Percentiles rank a stretch among this genome's conserved stretches.
Conservation (phyloP, 768 basidiomycete genomes). For the Infundibulicybe gibba region DNA sequence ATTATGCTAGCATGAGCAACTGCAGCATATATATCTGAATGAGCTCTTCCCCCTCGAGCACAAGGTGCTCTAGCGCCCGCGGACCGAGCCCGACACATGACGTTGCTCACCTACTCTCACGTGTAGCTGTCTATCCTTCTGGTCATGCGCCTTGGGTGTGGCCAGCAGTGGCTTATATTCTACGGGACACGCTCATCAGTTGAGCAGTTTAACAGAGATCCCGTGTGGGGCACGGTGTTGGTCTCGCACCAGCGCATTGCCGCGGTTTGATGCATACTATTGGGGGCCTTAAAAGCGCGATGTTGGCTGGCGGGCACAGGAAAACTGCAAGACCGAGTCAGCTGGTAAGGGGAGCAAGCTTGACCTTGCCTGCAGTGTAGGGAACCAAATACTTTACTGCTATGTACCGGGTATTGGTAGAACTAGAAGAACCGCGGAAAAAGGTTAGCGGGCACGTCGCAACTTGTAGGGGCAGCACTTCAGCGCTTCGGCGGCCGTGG, state of each 20-base stretch:
- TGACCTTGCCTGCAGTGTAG: too few relatives aligned
- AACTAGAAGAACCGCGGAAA: too few relatives aligned
- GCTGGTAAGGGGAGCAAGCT: too few relatives aligned
- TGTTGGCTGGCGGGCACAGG: too few relatives aligned
- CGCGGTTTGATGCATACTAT: slow-evolving; percentile 97
- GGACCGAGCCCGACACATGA: slow-evolving; percentile 74
- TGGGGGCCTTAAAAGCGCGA: too few relatives aligned
- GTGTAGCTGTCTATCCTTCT: slow-evolving; percentile 87
- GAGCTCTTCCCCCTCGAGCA: slow-evolving; percentile 87
- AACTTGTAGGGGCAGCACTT: too few relatives aligned
- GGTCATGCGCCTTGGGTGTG: slow-evolving; percentile 79
- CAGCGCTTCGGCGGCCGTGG: too few relatives aligned
- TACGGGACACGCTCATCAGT: slow-evolving; percentile 53
- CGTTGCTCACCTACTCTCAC: slow-evolving; percentile 80
- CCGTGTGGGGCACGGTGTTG: slow-evolving; percentile 92
- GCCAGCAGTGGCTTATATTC: slow-evolving; percentile 5
- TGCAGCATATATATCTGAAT: slow-evolving; percentile 91
- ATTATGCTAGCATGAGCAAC: too few relatives aligned
- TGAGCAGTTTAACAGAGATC: slow-evolving; percentile 88
- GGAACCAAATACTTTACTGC: too few relatives aligned
- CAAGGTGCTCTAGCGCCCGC: slow-evolving; percentile 71
- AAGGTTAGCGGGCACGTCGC: too few relatives aligned
- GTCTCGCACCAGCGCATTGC: slow-evolving; percentile 88
- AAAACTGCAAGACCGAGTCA: too few relatives aligned
- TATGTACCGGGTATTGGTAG: too few relatives aligned